A percentile compares a stretch with the other conserved stretches of the same genome.
Conservation (phyloP, 768 basidiomycete species). For the Mycena galopus region DNA sequence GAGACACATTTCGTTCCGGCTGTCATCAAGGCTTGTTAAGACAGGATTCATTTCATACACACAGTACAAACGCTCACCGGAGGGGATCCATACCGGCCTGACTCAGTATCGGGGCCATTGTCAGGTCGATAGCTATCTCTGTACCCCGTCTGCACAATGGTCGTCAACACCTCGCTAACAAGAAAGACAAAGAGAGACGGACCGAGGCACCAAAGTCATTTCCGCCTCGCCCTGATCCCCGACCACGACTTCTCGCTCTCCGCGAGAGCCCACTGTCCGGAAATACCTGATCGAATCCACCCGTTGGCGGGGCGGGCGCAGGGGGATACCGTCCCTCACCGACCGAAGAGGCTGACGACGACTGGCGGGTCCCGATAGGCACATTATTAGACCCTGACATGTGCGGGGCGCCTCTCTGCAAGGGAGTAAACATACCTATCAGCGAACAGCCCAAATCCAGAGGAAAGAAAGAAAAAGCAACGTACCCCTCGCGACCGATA, state of each 20-base stretch:
- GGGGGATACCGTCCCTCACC: slow-evolving; percentile 11
- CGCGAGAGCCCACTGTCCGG: slow-evolving; percentile 27
- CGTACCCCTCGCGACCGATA: slow-evolving; percentile 31
- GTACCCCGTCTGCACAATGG: slow-evolving; percentile 18
- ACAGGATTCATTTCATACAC: not conserved
- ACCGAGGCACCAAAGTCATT: slow-evolving; percentile 13
- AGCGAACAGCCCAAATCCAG: not conserved
- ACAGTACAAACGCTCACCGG: slow-evolving; percentile 23
- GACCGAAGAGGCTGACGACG: not conserved
- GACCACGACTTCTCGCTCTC: slow-evolving; percentile 27
- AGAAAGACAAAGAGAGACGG: slow-evolving; percentile 7
- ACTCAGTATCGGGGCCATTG: slow-evolving; percentile 24
- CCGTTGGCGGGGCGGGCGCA: not conserved
- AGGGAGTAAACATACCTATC: not conserved
- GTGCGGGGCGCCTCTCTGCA: slow-evolving; percentile 3
- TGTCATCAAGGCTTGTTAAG: not conserved
- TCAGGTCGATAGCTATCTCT: slow-evolving; percentile 28
- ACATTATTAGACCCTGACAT: slow-evolving; percentile 23
- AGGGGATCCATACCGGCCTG: slow-evolving; percentile 22
- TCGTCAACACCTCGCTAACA: not conserved
- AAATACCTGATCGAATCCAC: slow-evolving; percentile 21
- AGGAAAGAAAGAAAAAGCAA: not conserved
- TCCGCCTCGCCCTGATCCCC: slow-evolving; percentile 28
- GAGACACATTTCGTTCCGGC: slow-evolving; percentile 28
- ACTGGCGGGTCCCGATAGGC: slow-evolving; percentile 20